phyloP scores from a whole-genome alignment of 2,329 filamentous ascomycete species.

The Fusarium sacchari region DNA sequence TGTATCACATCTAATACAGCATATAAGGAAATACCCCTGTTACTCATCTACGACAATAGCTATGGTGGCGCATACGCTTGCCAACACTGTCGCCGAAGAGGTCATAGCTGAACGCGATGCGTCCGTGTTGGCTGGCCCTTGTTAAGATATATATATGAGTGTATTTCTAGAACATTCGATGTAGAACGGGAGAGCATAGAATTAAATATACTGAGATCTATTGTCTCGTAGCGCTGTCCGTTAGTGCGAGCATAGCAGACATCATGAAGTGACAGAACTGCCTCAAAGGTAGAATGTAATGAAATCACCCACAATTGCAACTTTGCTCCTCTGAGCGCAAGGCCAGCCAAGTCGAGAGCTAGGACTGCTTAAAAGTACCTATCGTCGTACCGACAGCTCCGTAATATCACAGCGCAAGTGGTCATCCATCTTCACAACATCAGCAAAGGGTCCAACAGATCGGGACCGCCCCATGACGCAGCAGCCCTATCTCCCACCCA shows the following conservation, averaged over 20 bases:
- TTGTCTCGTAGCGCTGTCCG: neutral
- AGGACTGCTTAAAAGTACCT: too few species aligned
- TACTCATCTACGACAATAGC: neutral
- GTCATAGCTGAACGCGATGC: neutral
- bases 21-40: too few species aligned
- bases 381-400: too few species aligned
- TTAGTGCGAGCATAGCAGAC: neutral
- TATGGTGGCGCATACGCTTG: neutral
- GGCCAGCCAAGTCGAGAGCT: fast-evolving
- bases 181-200: fast-evolving
- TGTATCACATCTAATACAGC: neutral
- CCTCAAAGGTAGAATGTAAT: too few species aligned
- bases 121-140: neutral
- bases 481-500: neutral
- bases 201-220: neutral
- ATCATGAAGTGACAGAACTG: neutral
- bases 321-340: neutral
- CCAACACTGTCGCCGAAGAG: neutral
- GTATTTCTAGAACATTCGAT: neutral
- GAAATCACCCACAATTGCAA: neutral
- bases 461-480: neutral
- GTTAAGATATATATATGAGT: too few species aligned
- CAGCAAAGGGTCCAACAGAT: neutral
- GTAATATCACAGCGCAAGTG: neutral
- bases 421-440: neutral